Evolutionary conservation across 2,329 filamentous ascomycete species (phyloP).

Genomic region (Aspergillus unguis): DNA sequence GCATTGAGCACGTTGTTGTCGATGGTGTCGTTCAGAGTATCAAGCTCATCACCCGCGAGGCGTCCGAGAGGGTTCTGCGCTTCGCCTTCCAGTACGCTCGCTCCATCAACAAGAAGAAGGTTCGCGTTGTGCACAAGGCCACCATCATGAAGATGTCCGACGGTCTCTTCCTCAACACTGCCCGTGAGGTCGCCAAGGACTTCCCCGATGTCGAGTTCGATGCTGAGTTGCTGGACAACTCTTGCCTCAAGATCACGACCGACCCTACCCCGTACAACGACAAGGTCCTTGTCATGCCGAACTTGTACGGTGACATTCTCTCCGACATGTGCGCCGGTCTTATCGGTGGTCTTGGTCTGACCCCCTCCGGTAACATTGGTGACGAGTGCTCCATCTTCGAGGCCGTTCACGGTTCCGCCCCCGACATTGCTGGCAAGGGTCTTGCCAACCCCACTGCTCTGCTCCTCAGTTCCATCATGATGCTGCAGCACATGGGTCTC

Average conservation of each 20-base stretch:
- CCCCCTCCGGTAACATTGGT: constrained; percentile 96
- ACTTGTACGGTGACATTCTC: constrained; percentile 98
- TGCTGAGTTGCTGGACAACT: constrained; percentile 97
- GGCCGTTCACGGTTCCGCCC: constrained; percentile 95
- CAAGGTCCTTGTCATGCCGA: constrained; percentile 96
- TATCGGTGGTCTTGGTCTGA: constrained; percentile 94
- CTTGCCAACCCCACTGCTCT: constrained; percentile 97
- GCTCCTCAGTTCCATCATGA: constrained; percentile 96
- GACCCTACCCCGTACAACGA: constrained; percentile 97
- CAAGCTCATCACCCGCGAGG: constrained; percentile 96
- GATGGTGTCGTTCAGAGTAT: constrained; percentile 98
- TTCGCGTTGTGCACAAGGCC: constrained; percentile 97
- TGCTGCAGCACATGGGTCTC: constrained; percentile 97
- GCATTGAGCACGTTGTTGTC: constrained; percentile 96
- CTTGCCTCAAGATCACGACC: constrained; percentile 97
- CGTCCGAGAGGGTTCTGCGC: constrained; percentile 89
- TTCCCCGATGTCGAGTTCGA: constrained; percentile 96
- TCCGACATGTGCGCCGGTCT: constrained; percentile 99
- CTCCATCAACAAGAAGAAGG: constrained; percentile 90
- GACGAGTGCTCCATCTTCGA: constrained; percentile 99
- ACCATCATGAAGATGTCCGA: constrained; percentile 99
- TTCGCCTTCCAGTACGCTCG: constrained; percentile 98
- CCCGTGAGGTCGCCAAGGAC: constrained; percentile 83
- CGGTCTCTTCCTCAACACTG: constrained; percentile 92
- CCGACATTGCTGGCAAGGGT: constrained; percentile 92